Evolutionary conservation across 169 alveolate species (phyloP), one percentile per base, ranked within the genome.

Genomic region (Theileria orientalis): DNA sequence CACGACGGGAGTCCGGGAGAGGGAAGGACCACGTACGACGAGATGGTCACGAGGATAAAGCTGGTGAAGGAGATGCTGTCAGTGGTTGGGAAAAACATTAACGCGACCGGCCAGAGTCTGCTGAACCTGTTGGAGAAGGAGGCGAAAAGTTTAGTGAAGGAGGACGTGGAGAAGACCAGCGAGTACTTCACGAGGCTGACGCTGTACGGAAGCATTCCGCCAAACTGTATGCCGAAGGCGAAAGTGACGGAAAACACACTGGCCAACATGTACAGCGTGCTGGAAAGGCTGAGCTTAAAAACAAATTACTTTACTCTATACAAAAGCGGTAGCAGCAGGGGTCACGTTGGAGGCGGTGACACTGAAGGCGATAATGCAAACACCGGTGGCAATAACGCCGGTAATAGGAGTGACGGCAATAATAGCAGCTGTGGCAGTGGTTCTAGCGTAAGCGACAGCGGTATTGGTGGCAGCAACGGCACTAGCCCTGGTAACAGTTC

Each of bases 131-230:
- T 62, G 72, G 37, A 62, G 19, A 62, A 6, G 33, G 72, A 32
- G 21, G 1, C 33, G 6, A 44, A 62, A 5, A 35, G 35, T 11
- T 16, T 16, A 11, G 16, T 40, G 51, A 62, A 62, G 40, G 57
- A 62, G 16, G 72, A 62, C 16, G 16, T 62, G 14, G 21, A 16
- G n/a, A 62, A 9, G n/a, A 44, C 56, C 2, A 62, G 19, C 16
- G 72, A 62, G 40, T 62, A n/a, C 13, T 62, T 62, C 16, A 62
- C 72, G 32, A 62, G 51, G 13, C 7, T 62, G 16, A 14, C 21
- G 40, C 25, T 62, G 16, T 62, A 44, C 60, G 72, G 72, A 44
- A 62, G 72, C 23, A 21, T 62, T 2, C 72, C 72, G 19, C 14
- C 13, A 2, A 16, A 42, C 37, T 62, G 52, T 44, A 32, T 62